Evolutionary conservation across 495 filamentous ascomycete genomes (phyloP), one percentile per base, ranked within the genome.

Genomic region (Neurospora terricola): DNA sequence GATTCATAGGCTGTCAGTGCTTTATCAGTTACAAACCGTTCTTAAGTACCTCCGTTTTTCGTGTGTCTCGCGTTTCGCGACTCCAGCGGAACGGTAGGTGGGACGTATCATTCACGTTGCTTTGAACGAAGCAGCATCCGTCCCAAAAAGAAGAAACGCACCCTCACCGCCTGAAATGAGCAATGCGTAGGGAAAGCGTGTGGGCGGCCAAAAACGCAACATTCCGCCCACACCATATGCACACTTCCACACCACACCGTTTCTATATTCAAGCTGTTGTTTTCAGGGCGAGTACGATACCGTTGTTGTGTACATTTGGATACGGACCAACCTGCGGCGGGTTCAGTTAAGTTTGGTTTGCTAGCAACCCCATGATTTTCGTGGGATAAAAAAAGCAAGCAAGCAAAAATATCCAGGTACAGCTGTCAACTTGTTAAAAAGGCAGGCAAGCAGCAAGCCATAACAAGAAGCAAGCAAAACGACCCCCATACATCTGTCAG

Each of bases 91-190:
- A 16, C 54, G 27, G 54, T 62, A 34, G 27, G 54, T 66, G 27
- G 27, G 27, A 66, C 12, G 12, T 14, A 66, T 34, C 54, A 66
- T 30, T 62, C 6, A 30, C 14, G 54, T 66, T 36, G 27, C 54
- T 66, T 66, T 34, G 3, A 30, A 14, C 1, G 27, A 16, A 66
- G 27, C 27, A 66, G 3, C 54, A 66, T 62, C 27, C 27, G 54
- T 30, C 14, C 14, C 21, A 18, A 66, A 36, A 66, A 34, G 12
- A 34, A 34, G 14, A 34, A 66, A 66, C 21, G 54, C 6, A 66
- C 54, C 72, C 73, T 78, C 75, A 77, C 75, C 75, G 77, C 77
- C 74, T 74, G 72, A 70, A 69, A 71, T 66, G 72, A 42, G 34
- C 59, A 34, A 23, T 45, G 62, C 40, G 39, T n/a, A 42, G 27